Percentiles rank a stretch among this genome's conserved stretches.
Evolutionary conservation across 2,329 filamentous ascomycete genomes (phyloP).

Genomic region (Fusarium multiceps): DNA sequence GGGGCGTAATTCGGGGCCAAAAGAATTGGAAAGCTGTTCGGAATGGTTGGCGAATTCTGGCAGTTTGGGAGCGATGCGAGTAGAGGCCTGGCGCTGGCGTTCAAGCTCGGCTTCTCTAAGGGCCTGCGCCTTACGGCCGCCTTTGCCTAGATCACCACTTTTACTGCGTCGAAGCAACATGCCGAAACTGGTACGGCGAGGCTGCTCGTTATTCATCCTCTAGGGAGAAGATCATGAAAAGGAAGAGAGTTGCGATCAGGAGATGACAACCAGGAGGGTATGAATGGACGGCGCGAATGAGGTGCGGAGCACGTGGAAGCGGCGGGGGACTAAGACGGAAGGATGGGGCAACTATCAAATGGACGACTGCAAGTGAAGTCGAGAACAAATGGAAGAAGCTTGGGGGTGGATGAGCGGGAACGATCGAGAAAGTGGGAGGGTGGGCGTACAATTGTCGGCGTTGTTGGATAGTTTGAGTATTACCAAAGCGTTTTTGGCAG

Average conservation of each 20-base stretch:
- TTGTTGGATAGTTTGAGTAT: constrained; percentile 13
- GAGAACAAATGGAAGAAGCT: constrained; percentile 31
- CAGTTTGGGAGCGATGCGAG: constrained; percentile 62
- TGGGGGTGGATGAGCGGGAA: constrained; percentile 24
- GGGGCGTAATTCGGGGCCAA: constrained; percentile 66
- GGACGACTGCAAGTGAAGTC: constrained; percentile 27
- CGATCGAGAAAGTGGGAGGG: constrained; percentile 24
- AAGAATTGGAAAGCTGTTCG: constrained; percentile 59
- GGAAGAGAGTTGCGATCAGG: constrained; percentile 40
- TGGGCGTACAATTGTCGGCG: constrained; percentile 26
- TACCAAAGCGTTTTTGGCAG: constrained; percentile 23
- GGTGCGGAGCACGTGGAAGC: constrained; percentile 42
- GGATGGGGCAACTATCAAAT: constrained; percentile 28
- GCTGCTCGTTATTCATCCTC: constrained; percentile 49
- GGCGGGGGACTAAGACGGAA: constrained; percentile 29
- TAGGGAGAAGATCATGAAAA: constrained; percentile 41
- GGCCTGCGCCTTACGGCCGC: constrained; percentile 69
- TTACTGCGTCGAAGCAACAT: constrained; percentile 75
- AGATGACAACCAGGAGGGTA: constrained; percentile 26
- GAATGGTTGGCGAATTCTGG: constrained; percentile 63
- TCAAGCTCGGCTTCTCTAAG: constrained; percentile 62
- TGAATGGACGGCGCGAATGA: constrained; percentile 35
- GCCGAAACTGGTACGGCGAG: constrained; percentile 60
- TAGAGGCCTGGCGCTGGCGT: constrained; percentile 61
- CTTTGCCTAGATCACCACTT: constrained; percentile 71